Base-by-base conservation (phyloP, 805 yeast species). In the Blastobotrys americana region DNA sequence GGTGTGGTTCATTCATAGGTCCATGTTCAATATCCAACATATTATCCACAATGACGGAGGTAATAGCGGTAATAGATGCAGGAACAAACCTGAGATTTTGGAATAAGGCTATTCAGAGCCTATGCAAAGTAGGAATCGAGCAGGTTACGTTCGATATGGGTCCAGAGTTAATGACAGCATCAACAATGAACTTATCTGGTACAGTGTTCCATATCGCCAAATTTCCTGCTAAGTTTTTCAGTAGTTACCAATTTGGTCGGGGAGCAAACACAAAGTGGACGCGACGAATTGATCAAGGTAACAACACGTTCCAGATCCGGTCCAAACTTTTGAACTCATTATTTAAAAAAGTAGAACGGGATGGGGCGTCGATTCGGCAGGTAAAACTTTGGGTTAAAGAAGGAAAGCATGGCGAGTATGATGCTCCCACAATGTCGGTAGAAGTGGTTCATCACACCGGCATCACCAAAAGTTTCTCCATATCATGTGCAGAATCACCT, bases 161-260 rank as follows among this genome's bases (percentile, higher is more conserved):
- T 6, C 23, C 48, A 3, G 39, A 48, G n/a, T 37, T 42, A 38
- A 37, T 55, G 22, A 19, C 25, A 18, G 23, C 52, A 9, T 39
- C 45, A 34, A 39, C 49, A 15, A 37, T 51, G 45, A 55, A 55
- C 40, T 28, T 45, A 17, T 55, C 58, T n/a, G 48, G 46, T 34
- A 39, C 55, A n/a, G 56, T 45, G 13, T 48, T 46, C 28, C 49
- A 45, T n/a, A 16, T 39, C 23, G 43, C 45, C 34, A 34, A 37
- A 18, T 48, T 53, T 43, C 27, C 41, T 15, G 21, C 15, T 19
- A 27, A 19, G 31, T 52, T 52, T 31, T 52, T 52, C 40, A 41
- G 22, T 9, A 16, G 15, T 19, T 43, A 25, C 25, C 18, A 42
- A 4, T 34, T 34, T 34, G 40, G 44, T n/a, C n/a, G 20, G 17